A percentile compares a stretch with the other conserved stretches of the same genome.
Evolutionary conservation across 164 flowering plant species (phyloP).

Genomic region (Dillenia turbinata): DNA sequence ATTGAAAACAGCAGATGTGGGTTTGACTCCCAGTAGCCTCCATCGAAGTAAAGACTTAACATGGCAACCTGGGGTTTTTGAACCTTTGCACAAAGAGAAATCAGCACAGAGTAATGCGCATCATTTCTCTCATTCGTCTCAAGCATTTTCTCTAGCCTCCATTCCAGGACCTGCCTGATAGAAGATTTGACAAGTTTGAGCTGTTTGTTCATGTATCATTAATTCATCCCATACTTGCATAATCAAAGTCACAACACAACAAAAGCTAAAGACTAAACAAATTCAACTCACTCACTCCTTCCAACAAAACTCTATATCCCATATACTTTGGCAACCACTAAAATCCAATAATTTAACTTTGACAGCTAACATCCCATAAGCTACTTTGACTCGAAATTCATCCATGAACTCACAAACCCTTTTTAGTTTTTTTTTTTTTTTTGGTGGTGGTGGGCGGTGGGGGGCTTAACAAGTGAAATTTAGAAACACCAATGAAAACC

Average conservation of each 20-base stretch:
- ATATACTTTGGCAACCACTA: too few species aligned
- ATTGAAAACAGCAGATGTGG: constrained; percentile 38
- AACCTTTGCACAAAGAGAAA: constrained; percentile 36
- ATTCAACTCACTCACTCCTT: not conserved
- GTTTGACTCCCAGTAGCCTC: constrained; percentile 36
- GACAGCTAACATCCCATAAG: too few species aligned
- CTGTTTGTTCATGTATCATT: not conserved
- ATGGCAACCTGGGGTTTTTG: constrained; percentile 32
- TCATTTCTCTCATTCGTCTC: constrained; percentile 28
- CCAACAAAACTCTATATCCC: too few species aligned
- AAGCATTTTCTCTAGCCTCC: constrained; percentile 49
- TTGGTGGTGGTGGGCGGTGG: too few species aligned
- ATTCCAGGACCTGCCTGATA: constrained; percentile 46
- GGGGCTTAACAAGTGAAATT: too few species aligned
- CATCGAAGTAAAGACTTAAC: constrained; percentile 35
- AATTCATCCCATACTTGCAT: not conserved
- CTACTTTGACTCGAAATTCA: too few species aligned
- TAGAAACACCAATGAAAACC: too few species aligned
- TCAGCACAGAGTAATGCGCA: constrained; percentile 25
- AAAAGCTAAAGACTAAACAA: not conserved
- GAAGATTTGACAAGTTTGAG: not conserved
- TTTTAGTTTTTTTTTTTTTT: too few species aligned
- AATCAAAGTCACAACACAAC: not conserved
- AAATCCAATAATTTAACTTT: too few species aligned
- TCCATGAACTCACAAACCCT: too few species aligned